Conservation (phyloP, 202 grass and related monocot genomes). For the Cymbopogon flexuosus region DNA sequence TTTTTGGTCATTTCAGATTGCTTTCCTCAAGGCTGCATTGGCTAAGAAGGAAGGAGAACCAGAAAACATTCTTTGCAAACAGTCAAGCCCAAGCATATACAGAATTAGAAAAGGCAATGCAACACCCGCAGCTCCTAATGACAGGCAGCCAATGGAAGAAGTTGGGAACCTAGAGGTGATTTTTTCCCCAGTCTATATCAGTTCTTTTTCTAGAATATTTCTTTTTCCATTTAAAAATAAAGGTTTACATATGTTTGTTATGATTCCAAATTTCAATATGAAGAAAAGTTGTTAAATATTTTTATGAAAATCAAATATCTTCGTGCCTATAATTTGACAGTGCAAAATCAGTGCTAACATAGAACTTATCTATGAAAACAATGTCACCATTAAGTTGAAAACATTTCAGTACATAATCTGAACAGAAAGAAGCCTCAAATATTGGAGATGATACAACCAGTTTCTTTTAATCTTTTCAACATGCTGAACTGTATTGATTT, state of each 20-base stretch:
- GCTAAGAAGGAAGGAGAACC: slow-evolving; percentile 54
- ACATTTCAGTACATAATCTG: neutral
- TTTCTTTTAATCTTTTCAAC: slow-evolving; percentile 10
- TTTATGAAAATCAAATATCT: neutral
- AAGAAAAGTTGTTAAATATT: neutral
- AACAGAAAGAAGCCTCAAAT: neutral
- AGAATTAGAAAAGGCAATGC: slow-evolving; percentile 38
- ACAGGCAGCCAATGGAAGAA: slow-evolving; percentile 76
- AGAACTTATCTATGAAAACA: neutral
- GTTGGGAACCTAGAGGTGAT: slow-evolving; percentile 72
- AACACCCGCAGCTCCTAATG: slow-evolving; percentile 34
- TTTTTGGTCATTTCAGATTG: slow-evolving; percentile 52
- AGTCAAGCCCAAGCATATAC: slow-evolving; percentile 46
- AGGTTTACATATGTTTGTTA: neutral
- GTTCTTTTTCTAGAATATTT: slow-evolving; percentile 1
- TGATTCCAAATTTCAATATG: neutral
- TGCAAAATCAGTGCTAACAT: slow-evolving; percentile 10
- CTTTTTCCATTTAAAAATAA: neutral
- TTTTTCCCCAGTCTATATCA: neutral
- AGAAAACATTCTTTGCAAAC: slow-evolving; percentile 42
- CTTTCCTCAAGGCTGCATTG: slow-evolving; percentile 64
- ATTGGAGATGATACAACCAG: neutral
- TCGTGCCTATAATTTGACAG: neutral
- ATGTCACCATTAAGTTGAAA: neutral
- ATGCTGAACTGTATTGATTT: neutral